Conservation (phyloP, 2,329 filamentous ascomycete species). For the Diplodia mutila region DNA sequence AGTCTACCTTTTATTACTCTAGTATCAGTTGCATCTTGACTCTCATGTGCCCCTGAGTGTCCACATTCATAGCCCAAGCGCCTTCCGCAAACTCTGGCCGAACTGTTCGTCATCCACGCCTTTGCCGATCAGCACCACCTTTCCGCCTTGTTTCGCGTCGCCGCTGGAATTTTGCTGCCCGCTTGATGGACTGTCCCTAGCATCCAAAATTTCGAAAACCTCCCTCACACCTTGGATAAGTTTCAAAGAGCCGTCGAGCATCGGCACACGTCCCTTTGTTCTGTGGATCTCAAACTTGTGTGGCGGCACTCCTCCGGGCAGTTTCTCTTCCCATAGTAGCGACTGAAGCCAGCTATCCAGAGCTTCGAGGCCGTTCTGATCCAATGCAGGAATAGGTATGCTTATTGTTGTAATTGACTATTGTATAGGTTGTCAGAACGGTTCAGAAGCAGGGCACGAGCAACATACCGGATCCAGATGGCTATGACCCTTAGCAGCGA, state of each 20-base stretch:
- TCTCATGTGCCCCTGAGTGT: not conserved
- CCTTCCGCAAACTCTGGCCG: conserved; percentile 21
- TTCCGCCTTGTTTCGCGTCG: conserved; percentile 18
- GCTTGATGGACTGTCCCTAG: conserved; percentile 21
- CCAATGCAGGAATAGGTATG: conserved; percentile 67
- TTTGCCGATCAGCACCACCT: conserved; percentile 31
- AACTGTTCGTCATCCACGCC: conserved; percentile 26
- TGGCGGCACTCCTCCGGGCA: conserved; percentile 50
- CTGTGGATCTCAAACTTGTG: conserved; percentile 78
- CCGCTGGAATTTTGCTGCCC: not conserved
- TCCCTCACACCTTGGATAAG: conserved; percentile 91
- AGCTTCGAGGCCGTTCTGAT: conserved; percentile 58
- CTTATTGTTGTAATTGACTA: conserved; percentile 84
- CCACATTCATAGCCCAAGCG: not conserved
- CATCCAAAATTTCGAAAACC: conserved; percentile 87
- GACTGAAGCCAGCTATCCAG: conserved; percentile 83
- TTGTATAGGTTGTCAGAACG: not conserved
- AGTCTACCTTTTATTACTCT: not conserved
- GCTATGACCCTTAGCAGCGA: conserved; percentile 77
- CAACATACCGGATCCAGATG: conserved; percentile 81
- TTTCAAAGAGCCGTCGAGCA: conserved; percentile 65
- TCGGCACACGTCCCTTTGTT: conserved; percentile 76
- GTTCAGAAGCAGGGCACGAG: not conserved
- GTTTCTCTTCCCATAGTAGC: conserved; percentile 77
- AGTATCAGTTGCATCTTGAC: not conserved